Evolutionary conservation across 1,139 yeast genomes (phyloP), one percentile per base, ranked within the genome.

Genomic region (Geotrichum reessii): DNA sequence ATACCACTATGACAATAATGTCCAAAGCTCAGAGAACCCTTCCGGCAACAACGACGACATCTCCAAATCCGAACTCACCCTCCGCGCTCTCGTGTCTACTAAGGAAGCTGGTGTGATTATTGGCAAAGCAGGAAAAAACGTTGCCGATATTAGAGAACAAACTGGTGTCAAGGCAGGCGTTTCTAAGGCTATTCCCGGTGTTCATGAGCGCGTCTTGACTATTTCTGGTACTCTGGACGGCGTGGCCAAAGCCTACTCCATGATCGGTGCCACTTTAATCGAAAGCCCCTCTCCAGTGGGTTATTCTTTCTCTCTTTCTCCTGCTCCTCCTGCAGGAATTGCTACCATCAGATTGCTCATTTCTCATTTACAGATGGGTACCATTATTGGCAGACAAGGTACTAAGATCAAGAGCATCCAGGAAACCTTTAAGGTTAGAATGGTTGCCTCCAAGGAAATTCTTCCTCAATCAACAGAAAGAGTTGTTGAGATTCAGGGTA

Each of bases 41-140:
- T 49, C 56, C 12, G 17, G 57, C 31, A 51, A 61, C 17, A 44
- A 53, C 37, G 61, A 58, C 21, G 63, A 60, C 17, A 50, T 60
- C 21, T 47, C 57, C 33, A 51, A 50, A 21, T 47, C 61, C 24
- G 57, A 55, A 28, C 53, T 73, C 31, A 71, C 76, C 11, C 61
- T 74, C 40, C 79, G 97, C 65, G 82, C 91, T 1, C 77, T 91
- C 50, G 89, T 91, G 24, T 83, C 95, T 12, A 83, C 95, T 59
- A 87, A 87, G 70, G 97, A 91, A 73, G 92, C 96, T 14, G 97
- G 97, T 21, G 87, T 92, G 63, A 83, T 91, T 63, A 91, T 91
- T 67, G 97, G 97, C 52, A 88, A 87, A 67, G 86, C 84, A 65
- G 97, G 97, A 50, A 79, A 81, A 61, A 88, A 87, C 57, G 91